Evolutionary conservation across 2,329 filamentous ascomycete genomes (phyloP).

Genomic region (Trichoderma cornu-damae): DNA sequence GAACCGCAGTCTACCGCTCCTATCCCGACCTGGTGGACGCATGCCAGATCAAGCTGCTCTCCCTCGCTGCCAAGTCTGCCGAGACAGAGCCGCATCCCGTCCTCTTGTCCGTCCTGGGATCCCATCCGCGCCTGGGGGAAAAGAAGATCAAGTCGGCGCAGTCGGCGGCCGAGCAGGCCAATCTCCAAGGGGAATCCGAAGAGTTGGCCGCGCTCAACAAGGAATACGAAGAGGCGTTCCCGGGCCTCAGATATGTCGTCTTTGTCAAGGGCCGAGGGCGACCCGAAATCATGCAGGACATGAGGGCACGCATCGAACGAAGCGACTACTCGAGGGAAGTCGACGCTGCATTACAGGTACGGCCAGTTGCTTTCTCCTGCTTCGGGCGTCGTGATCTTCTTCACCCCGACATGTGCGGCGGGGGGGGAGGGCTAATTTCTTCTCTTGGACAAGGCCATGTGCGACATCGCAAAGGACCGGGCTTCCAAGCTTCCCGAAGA

Average conservation of each 20-base stretch:
- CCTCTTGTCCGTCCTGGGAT: conserved; percentile 68
- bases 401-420: not conserved
- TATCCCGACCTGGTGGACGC: conserved; percentile 66
- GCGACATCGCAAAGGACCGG: conserved; percentile 79
- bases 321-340: conserved; percentile 64
- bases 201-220: conserved; percentile 64
- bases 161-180: conserved; percentile 76
- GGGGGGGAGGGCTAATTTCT: not conserved
- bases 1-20: conserved; percentile 50
- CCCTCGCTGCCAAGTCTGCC: conserved; percentile 49
- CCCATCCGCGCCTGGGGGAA: conserved; percentile 78
- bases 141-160: conserved; percentile 77
- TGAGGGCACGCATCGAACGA: conserved; percentile 66
- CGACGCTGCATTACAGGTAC: conserved; percentile 66
- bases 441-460: conserved; percentile 64
- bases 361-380: conserved; percentile 22
- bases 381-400: not conserved
- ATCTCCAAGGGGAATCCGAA: conserved; percentile 57
- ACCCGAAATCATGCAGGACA: conserved; percentile 73
- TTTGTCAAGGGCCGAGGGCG: conserved; percentile 82
- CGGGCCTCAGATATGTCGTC: conserved; percentile 80
- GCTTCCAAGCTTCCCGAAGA: conserved; percentile 53
- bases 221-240: conserved; percentile 76
- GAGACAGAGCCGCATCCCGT: conserved; percentile 43
- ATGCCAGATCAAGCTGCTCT: conserved; percentile 58